These are phyloP conservation scores for Bryoglossum gracile DNA, from an alignment of 495 filamentous ascomycete species.

Conservation along the genomic window DNA sequence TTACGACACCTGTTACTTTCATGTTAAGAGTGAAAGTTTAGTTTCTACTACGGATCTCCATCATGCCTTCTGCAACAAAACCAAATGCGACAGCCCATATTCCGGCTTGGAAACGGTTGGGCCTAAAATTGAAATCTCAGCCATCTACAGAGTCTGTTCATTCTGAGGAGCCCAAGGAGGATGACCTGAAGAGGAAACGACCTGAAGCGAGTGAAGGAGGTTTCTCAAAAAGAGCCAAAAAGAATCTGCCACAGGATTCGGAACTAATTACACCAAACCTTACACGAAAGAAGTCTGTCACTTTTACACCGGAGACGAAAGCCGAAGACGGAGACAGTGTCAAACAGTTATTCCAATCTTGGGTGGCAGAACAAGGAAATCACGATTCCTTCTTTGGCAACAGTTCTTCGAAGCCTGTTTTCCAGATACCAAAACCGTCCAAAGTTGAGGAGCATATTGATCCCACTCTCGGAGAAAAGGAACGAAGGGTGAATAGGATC, in stretches of 20 bases:
- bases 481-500: slow-evolving; percentile 17
- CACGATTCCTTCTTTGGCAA: slow-evolving; percentile 22
- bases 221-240: slow-evolving; percentile 29
- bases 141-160: slow-evolving; percentile 23
- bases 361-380: slow-evolving; percentile 32
- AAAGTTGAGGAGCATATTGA: slow-evolving; percentile 19
- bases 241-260: not conserved
- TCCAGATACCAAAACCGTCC: slow-evolving; percentile 14
- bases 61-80: slow-evolving; percentile 19
- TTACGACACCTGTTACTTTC: slow-evolving; percentile 3
- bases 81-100: slow-evolving; percentile 36
- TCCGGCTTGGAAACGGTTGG: slow-evolving; percentile 72
- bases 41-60: not conserved
- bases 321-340: slow-evolving; percentile 46
- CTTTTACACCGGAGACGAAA: slow-evolving; percentile 68
- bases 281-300: slow-evolving; percentile 59
- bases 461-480: slow-evolving; percentile 18
- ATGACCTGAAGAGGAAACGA: slow-evolving; percentile 23
- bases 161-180: not conserved
- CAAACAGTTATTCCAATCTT: slow-evolving; percentile 38
- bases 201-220: not conserved
- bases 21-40: too few relatives aligned
- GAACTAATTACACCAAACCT: slow-evolving; percentile 21
- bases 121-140: slow-evolving; percentile 62
- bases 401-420: slow-evolving; percentile 10